phyloP scores from a whole-genome alignment of 805 yeast species.

The Huiozyma naganishii region DNA sequence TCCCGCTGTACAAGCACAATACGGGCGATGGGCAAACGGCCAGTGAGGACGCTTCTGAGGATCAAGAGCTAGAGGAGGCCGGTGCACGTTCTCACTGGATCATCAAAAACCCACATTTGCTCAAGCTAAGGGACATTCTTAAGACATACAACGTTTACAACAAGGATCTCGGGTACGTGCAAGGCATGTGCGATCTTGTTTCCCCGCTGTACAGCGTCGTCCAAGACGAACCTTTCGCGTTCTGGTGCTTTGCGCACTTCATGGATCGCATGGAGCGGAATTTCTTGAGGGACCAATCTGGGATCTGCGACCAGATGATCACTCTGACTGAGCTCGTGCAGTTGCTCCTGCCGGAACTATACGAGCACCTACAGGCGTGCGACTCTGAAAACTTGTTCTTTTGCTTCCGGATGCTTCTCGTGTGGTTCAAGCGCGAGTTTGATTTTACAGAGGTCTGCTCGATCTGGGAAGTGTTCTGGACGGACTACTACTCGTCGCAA shows the following conservation, averaged over 20 bases:
- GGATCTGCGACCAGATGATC: slow-evolving; percentile 82
- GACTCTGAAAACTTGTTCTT: slow-evolving; percentile 86
- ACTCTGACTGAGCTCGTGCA: slow-evolving; percentile 78
- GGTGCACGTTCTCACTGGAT: slow-evolving; percentile 31
- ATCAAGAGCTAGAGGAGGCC: slow-evolving; percentile 26
- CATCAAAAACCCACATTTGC: slow-evolving; percentile 66
- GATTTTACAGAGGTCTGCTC: slow-evolving; percentile 62
- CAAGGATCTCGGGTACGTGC: slow-evolving; percentile 82
- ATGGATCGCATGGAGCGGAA: slow-evolving; percentile 96
- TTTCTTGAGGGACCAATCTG: slow-evolving; percentile 82
- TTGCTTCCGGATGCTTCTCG: slow-evolving; percentile 88
- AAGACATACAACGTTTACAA: slow-evolving; percentile 82
- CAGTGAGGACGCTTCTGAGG: slow-evolving; percentile 19
- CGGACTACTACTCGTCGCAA: slow-evolving; percentile 78
- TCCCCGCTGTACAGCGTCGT: slow-evolving; percentile 66
- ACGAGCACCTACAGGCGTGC: slow-evolving; percentile 72
- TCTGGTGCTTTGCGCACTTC: slow-evolving; percentile 79
- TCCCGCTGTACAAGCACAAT: slow-evolving; percentile 45
- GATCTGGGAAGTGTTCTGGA: slow-evolving; percentile 91
- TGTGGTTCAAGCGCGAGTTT: slow-evolving; percentile 92
- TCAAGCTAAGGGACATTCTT: slow-evolving; percentile 62
- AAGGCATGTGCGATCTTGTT: slow-evolving; percentile 92
- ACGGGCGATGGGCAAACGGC: slow-evolving; percentile 29
- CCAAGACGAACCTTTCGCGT: slow-evolving; percentile 67
- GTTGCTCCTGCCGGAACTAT: slow-evolving; percentile 78